These are phyloP conservation scores for Trematosphaeria pertusa DNA, from an alignment of 2,329 filamentous ascomycete genomes.

Conservation along the genomic window DNA sequence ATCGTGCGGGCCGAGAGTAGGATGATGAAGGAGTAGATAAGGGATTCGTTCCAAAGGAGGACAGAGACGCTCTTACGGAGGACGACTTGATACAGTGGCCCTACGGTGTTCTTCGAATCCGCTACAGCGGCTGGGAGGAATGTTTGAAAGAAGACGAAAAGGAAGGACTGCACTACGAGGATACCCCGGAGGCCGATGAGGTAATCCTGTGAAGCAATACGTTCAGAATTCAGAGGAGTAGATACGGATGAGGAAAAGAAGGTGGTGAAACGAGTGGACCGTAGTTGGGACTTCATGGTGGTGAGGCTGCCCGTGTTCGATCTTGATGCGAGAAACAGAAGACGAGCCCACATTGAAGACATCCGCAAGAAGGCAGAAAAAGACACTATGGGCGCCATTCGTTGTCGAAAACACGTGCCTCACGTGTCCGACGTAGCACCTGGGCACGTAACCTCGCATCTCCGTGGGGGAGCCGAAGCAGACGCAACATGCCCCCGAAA, in stretches of 20 bases:
- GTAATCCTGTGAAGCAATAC: slow-evolving; percentile 39
- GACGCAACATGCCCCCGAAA: no score
- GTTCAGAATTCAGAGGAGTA: slow-evolving; percentile 5
- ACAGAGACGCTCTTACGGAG: slow-evolving; percentile 55
- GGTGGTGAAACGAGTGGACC: slow-evolving; percentile 19
- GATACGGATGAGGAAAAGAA: slow-evolving; percentile 19
- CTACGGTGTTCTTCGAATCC: slow-evolving; percentile 44
- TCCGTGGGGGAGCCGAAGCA: neutral
- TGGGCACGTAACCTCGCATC: no score
- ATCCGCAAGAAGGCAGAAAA: neutral
- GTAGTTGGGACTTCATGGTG: slow-evolving; percentile 31
- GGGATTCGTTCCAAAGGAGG: slow-evolving; percentile 54
- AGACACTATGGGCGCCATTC: neutral
- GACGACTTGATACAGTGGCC: slow-evolving; percentile 49
- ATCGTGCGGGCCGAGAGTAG: slow-evolving; percentile 55
- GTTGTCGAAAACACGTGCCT: neutral
- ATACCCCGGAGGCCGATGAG: slow-evolving; percentile 55
- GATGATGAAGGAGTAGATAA: slow-evolving; percentile 56
- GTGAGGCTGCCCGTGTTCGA: neutral
- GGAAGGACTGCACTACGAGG: slow-evolving; percentile 52
- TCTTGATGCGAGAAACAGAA: neutral
- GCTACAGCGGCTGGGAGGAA: slow-evolving; percentile 53
- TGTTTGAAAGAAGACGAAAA: slow-evolving; percentile 55
- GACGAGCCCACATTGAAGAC: neutral
- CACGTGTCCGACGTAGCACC: no score